Evolutionary conservation across 306 rosid genomes (phyloP).

Genomic region (Sphenostylis stenocarpa): DNA sequence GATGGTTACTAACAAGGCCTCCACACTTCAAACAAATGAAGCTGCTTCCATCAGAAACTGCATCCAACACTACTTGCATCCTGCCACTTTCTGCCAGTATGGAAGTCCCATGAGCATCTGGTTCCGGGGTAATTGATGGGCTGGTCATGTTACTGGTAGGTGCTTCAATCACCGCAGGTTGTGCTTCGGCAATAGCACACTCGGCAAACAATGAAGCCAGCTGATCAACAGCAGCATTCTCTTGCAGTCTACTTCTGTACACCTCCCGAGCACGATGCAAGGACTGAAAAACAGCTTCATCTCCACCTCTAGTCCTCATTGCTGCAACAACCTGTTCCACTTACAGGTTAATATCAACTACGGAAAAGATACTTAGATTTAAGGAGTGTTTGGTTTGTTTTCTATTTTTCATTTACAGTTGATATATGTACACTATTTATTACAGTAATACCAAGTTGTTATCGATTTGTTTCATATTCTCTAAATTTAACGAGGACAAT

Average conservation of each 20-base stretch:
- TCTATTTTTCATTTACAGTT: background rate
- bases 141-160: conserved; percentile 19
- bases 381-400: background rate
- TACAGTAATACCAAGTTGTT: background rate
- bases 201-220: conserved; percentile 94
- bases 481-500: background rate
- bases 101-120: conserved; percentile 57
- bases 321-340: conserved; percentile 71
- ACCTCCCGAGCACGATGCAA: conserved; percentile 82
- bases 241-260: conserved; percentile 70
- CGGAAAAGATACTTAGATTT: background rate
- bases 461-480: background rate
- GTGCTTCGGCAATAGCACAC: conserved; percentile 93
- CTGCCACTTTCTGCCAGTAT: conserved; percentile 91
- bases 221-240: conserved; percentile 69
- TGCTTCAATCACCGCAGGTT: conserved; percentile 51
- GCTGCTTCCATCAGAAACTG: conserved; percentile 94
- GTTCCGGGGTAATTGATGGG: conserved; percentile 36
- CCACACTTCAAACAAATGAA: conserved; percentile 93
- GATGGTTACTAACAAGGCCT: conserved; percentile 89
- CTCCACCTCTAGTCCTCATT: conserved; percentile 81
- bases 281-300: conserved; percentile 78
- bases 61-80: conserved; percentile 85
- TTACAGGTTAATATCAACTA: conserved; percentile 14
- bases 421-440: background rate